phyloP scores from a whole-genome alignment of 306 rosid species.

The Trifolium dubium region DNA sequence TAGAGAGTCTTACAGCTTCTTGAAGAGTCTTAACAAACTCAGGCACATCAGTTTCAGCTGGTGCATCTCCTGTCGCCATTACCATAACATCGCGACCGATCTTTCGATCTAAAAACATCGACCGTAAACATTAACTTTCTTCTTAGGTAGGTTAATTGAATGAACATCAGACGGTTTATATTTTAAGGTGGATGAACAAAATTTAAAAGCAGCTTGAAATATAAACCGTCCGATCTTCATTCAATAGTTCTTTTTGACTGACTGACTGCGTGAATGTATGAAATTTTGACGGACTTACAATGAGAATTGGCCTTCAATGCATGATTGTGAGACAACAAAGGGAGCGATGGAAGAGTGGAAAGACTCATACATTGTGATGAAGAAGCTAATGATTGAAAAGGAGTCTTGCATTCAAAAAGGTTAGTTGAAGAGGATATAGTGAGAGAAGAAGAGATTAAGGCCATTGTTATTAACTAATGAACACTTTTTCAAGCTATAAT shows the following conservation, averaged over 20 bases:
- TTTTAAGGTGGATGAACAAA: background rate
- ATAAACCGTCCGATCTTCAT: background rate
- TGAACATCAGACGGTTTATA: background rate
- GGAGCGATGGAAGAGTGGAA: slow-evolving; percentile 69
- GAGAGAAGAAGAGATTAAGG: slow-evolving; percentile 73
- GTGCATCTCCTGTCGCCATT: slow-evolving; percentile 95
- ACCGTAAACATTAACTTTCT: background rate
- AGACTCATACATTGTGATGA: slow-evolving; percentile 78
- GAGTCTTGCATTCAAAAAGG: slow-evolving; percentile 63
- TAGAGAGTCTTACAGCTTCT: slow-evolving; percentile 58
- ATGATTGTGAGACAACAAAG: slow-evolving; percentile 58
- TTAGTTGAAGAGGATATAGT: slow-evolving; percentile 74
- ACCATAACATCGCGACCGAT: slow-evolving; percentile 75
- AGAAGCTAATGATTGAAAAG: slow-evolving; percentile 56
- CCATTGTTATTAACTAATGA: slow-evolving; percentile 57
- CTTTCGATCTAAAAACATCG: slow-evolving; percentile 63
- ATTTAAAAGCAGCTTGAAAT: background rate
- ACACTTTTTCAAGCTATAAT: slow-evolving; percentile 22
- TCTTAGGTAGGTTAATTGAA: background rate
- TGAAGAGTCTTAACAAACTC: slow-evolving; percentile 71
- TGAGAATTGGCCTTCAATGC: slow-evolving; percentile 65
- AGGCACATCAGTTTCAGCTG: slow-evolving; percentile 72
- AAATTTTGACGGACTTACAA: slow-evolving; percentile 53
- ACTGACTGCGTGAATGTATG: background rate
- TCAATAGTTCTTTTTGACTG: background rate